These are phyloP conservation scores for Salix udensis DNA, from an alignment of 345 rosid species.

Conservation along the genomic window DNA sequence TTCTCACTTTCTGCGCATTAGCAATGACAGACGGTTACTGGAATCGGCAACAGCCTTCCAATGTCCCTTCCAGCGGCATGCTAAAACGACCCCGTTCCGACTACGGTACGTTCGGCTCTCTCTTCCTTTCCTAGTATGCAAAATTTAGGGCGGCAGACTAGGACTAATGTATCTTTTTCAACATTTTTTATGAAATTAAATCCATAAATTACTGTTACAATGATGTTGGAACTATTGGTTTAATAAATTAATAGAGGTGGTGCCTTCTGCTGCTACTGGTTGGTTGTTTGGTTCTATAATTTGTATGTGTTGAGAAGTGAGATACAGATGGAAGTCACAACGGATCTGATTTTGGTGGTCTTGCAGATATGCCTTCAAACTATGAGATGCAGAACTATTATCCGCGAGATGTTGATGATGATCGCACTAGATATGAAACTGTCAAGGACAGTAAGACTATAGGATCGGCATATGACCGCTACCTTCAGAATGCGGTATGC, in stretches of 20 bases:
- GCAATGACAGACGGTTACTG: slow-evolving; percentile 64
- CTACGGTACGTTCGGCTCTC: slow-evolving; percentile 38
- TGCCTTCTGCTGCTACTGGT: too few species aligned
- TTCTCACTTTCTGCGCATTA: background rate
- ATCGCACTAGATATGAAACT: slow-evolving; percentile 34
- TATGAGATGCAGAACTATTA: slow-evolving; percentile 50
- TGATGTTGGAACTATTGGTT: background rate
- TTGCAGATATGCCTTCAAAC: slow-evolving; percentile 43
- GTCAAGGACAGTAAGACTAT: slow-evolving; percentile 71
- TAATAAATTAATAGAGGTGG: background rate
- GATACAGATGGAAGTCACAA: background rate
- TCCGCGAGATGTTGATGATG: slow-evolving; percentile 69
- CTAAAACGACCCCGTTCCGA: slow-evolving; percentile 61
- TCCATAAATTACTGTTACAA: background rate
- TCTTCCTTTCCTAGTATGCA: background rate
- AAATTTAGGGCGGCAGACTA: background rate
- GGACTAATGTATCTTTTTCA: background rate
- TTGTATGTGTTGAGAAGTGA: background rate
- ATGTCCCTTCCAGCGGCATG: slow-evolving; percentile 26
- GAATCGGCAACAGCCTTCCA: slow-evolving; percentile 54
- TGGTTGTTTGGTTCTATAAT: background rate
- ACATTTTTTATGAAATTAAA: background rate
- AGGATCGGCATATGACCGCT: slow-evolving; percentile 75
- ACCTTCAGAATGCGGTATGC: slow-evolving; percentile 59
- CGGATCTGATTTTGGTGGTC: slow-evolving; percentile 31